A percentile compares a stretch with the other conserved stretches of the same genome.
Conservation (phyloP, 1,139 yeast genomes). For the Diutina sp. region DNA sequence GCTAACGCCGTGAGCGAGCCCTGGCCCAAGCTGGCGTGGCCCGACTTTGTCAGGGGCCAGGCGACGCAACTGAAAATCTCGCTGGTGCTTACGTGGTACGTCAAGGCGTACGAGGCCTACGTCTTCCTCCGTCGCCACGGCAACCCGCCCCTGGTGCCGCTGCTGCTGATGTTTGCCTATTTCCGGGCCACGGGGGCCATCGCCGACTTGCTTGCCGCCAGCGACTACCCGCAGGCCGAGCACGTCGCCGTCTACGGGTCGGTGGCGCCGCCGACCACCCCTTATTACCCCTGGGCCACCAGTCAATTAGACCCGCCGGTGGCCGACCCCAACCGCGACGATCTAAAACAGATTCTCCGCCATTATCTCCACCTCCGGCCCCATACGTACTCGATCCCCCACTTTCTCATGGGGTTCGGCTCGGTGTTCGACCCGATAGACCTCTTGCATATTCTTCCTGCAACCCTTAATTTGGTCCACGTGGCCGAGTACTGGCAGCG, state of each 20-base stretch:
- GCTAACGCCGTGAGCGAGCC: background rate
- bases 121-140: background rate
- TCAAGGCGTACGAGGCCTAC: background rate
- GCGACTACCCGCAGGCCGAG: background rate
- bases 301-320: background rate
- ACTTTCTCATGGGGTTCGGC: background rate
- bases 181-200: background rate
- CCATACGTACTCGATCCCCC: background rate
- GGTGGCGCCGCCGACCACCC: background rate
- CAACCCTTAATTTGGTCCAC: background rate
- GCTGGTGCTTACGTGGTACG: background rate
- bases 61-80: background rate
- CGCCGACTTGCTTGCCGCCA: background rate
- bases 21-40: constrained; percentile 1
- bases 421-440: background rate
- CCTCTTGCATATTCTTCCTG: background rate
- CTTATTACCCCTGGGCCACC: background rate
- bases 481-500: background rate
- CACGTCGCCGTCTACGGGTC: background rate
- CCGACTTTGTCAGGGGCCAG: background rate
- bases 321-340: background rate
- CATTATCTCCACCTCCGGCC: background rate
- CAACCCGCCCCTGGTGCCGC: background rate
- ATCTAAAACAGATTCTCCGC: background rate
- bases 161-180: background rate